These are phyloP conservation scores for Aleurites moluccanus DNA, from an alignment of 441 rosid genomes.

Conservation along the genomic window DNA sequence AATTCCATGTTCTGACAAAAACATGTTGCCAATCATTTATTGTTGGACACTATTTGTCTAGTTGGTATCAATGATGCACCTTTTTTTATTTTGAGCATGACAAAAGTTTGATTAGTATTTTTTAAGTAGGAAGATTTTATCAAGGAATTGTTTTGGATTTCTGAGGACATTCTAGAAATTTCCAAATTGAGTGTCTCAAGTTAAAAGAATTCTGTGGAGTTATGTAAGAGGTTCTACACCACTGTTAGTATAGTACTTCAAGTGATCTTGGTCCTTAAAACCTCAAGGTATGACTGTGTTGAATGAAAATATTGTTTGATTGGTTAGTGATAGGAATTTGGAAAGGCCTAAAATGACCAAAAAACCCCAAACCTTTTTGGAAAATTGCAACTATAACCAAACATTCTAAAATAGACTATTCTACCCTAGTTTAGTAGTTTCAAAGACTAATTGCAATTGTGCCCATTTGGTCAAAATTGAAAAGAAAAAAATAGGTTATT, in stretches of 20 bases:
- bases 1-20: background rate
- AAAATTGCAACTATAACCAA: too few relatives aligned
- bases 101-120: background rate
- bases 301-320: background rate
- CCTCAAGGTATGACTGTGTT: background rate
- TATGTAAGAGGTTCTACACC: background rate
- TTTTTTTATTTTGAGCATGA: background rate
- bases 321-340: conserved; percentile 4
- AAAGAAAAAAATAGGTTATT: too few relatives aligned
- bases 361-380: too few relatives aligned
- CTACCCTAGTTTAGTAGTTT: too few relatives aligned
- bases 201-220: background rate
- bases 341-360: background rate
- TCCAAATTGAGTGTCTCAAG: background rate
- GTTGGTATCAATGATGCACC: background rate
- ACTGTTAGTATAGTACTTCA: background rate
- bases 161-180: background rate
- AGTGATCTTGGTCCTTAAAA: background rate
- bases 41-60: background rate
- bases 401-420: too few relatives aligned
- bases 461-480: too few relatives aligned
- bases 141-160: background rate
- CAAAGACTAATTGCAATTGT: too few relatives aligned
- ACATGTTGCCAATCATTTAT: too few relatives aligned
- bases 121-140: background rate